Conservation (phyloP, 2,329 filamentous ascomycete genomes). For the Penicillium sp. region DNA sequence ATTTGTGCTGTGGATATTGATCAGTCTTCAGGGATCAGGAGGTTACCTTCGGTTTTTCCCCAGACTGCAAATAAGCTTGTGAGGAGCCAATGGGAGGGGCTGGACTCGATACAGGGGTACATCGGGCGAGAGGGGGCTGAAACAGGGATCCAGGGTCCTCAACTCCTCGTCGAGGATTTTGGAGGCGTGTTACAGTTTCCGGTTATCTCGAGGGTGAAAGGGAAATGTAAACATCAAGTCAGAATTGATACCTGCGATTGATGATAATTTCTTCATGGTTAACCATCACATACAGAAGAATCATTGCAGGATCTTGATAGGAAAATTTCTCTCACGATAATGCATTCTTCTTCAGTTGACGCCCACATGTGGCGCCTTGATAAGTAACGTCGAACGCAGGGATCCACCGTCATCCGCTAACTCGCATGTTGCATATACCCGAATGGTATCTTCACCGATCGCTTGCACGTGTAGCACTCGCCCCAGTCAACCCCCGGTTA, state of each 20-base stretch:
- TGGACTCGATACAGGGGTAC: neutral
- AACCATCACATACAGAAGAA: neutral
- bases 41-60: constrained; percentile 12
- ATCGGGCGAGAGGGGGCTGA: constrained; percentile 10
- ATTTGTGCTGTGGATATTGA: neutral
- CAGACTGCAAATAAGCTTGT: constrained; percentile 5
- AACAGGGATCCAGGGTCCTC: constrained; percentile 12
- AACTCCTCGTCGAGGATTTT: constrained; percentile 4
- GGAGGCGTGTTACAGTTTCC: neutral
- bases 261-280: neutral
- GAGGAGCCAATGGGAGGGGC: neutral
- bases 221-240: too few species aligned
- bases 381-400: neutral
- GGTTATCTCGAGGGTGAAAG: too few species aligned
- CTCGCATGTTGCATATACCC: neutral
- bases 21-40: neutral
- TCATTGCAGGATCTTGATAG: neutral
- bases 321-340: neutral
- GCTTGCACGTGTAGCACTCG: neutral
- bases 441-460: neutral
- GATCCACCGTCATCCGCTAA: neutral
- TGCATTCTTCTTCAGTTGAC: neutral
- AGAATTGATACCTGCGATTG: neutral
- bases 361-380: neutral
- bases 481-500: neutral